Percentiles rank a stretch among this genome's conserved stretches.
These are phyloP conservation scores for Gaultheria prostrata DNA, from an alignment of 148 eudicot genomes.

Conservation along the genomic window DNA sequence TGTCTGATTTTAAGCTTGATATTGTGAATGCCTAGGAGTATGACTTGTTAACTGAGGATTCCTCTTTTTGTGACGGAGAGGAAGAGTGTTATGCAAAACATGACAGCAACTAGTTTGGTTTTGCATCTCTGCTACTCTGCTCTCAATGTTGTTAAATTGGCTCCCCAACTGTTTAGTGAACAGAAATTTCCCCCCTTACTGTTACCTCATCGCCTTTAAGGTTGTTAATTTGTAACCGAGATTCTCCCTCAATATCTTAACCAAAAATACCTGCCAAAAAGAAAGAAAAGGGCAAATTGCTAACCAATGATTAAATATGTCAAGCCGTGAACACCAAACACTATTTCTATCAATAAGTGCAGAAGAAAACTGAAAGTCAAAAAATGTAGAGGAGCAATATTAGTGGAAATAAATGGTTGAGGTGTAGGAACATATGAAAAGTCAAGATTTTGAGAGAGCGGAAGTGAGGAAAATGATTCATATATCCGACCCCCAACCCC, in stretches of 20 bases:
- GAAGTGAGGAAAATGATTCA: not conserved
- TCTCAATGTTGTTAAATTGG: not conserved
- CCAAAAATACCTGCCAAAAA: not conserved
- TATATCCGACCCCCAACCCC: not conserved
- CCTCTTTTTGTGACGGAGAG: not conserved
- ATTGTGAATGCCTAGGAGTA: not conserved
- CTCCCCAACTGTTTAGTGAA: not conserved
- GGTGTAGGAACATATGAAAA: not conserved
- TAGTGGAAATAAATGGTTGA: not conserved
- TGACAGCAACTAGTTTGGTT: not conserved
- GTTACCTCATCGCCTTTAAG: not conserved
- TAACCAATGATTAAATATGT: not conserved
- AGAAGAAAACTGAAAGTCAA: not conserved
- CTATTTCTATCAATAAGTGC: not conserved
- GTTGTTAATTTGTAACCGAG: not conserved
- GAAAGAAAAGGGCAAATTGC: not conserved
- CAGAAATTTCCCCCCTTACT: not conserved
- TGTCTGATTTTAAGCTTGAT: not conserved
- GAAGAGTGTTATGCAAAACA: not conserved
- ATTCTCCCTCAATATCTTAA: not conserved
- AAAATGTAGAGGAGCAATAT: not conserved
- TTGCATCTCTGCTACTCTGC: not conserved
- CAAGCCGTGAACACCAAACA: conserved; percentile 3
- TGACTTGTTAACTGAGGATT: not conserved
- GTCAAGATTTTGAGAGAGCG: not conserved